These are phyloP conservation scores for Agarophyton chilense DNA, from an alignment of 23 red algal genomes.

Conservation along the genomic window DNA sequence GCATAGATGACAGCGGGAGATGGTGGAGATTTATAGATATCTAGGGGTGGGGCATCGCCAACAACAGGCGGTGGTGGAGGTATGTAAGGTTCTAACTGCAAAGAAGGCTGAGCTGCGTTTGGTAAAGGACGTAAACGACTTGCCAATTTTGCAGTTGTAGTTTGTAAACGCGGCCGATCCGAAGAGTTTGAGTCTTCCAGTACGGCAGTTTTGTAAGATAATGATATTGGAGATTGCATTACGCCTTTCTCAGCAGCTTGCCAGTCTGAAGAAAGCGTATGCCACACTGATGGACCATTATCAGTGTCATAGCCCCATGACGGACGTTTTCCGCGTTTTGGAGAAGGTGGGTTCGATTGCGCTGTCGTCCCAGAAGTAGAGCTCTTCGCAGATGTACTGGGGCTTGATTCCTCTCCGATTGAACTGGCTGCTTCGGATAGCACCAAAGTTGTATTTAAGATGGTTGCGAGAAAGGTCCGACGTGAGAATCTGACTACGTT, in stretches of 20 bases:
- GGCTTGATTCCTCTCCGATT: not conserved
- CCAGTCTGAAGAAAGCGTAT: constrained; percentile 39
- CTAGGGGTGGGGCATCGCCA: constrained; percentile 74
- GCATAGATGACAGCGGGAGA: constrained; percentile 37
- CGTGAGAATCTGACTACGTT: not conserved
- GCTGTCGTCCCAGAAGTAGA: not conserved
- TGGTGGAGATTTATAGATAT: constrained; percentile 41
- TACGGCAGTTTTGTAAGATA: constrained; percentile 46
- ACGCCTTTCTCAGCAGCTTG: constrained; percentile 6
- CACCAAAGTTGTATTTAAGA: not conserved
- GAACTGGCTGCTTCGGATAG: not conserved
- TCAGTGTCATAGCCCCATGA: constrained; percentile 43
- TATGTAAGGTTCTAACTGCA: constrained; percentile 58
- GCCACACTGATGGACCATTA: constrained; percentile 51
- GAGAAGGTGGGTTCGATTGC: not conserved
- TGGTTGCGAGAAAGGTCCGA: constrained; percentile 1
- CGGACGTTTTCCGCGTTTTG: not conserved
- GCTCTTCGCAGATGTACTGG: not conserved
- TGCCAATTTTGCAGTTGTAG: constrained; percentile 1
- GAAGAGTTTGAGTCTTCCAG: constrained; percentile 1
- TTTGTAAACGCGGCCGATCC: constrained; percentile 35
- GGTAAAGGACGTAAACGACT: constrained; percentile 30
- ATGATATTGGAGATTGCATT: constrained; percentile 46
- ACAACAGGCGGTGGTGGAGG: constrained; percentile 67
- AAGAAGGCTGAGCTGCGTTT: constrained; percentile 19